Conservation (phyloP, 208 protist genomes). For the Acanthamoeba lenticulata region DNA sequence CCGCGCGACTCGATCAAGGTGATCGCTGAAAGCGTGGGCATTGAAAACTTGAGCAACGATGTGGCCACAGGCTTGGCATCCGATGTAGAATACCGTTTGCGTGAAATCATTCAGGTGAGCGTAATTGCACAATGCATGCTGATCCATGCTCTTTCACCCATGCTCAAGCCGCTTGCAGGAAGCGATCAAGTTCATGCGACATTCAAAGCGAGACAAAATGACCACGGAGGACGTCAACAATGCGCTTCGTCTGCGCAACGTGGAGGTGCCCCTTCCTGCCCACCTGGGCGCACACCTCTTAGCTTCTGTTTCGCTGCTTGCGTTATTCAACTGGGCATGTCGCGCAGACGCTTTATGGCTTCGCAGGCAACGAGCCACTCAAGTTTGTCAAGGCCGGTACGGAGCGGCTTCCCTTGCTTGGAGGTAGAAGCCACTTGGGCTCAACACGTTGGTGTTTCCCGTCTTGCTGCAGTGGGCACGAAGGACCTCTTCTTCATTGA, state of each 20-base stretch:
- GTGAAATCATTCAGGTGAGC: constrained; percentile 83
- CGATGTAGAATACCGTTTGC: constrained; percentile 87
- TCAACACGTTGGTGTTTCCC: neutral
- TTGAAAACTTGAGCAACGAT: constrained; percentile 78
- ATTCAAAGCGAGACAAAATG: constrained; percentile 83
- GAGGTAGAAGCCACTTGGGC: neutral
- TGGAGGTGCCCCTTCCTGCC: constrained; percentile 77
- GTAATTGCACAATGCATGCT: neutral
- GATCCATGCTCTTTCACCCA: neutral
- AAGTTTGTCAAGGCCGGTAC: constrained; percentile 68
- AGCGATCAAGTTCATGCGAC: constrained; percentile 89
- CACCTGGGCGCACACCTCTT: neutral
- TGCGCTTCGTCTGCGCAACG: constrained; percentile 83
- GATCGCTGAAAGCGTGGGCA: constrained; percentile 77
- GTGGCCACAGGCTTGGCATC: constrained; percentile 81
- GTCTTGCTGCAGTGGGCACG: neutral
- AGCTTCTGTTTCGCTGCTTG: too few species aligned
- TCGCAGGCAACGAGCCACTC: constrained; percentile 66
- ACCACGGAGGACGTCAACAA: constrained; percentile 87
- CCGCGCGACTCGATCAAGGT: constrained; percentile 77
- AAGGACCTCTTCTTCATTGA: constrained; percentile 83
- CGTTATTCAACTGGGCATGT: too few species aligned
- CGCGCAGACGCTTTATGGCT: constrained; percentile 79
- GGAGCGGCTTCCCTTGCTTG: neutral
- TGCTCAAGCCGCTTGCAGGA: too few species aligned